These are phyloP conservation scores for Grosmannia serpens DNA, from an alignment of 2,329 filamentous ascomycete species.

Conservation along the genomic window DNA sequence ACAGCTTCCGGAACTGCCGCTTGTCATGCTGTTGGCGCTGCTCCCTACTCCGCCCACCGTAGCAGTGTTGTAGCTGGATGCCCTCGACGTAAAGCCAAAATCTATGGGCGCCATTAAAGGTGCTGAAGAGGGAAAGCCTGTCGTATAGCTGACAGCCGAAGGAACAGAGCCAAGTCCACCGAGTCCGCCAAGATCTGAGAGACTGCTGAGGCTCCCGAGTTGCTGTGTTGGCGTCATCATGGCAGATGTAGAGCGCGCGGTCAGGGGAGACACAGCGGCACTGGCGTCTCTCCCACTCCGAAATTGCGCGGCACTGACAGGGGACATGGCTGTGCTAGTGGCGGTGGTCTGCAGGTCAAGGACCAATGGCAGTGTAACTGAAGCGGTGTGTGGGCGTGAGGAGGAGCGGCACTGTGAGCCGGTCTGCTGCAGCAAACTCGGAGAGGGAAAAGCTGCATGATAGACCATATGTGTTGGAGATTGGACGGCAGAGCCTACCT, in stretches of 20 bases:
- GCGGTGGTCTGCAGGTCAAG: conserved; percentile 26
- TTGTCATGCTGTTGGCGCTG: conserved; percentile 24
- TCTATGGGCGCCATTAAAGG: conserved; percentile 43
- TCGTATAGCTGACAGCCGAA: neutral
- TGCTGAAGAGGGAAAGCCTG: conserved; percentile 23
- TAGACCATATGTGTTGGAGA: conserved; percentile 40
- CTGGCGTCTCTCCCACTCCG: neutral
- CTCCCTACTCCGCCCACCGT: too few relatives aligned
- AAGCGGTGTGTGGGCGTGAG: conserved; percentile 38
- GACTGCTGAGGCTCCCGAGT: neutral
- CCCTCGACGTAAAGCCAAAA: conserved; percentile 28
- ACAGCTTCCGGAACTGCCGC: neutral
- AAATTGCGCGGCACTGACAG: neutral
- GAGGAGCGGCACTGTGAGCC: conserved; percentile 27
- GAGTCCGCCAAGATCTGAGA: neutral
- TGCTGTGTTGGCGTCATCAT: neutral
- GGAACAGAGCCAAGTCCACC: neutral
- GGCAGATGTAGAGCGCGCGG: neutral
- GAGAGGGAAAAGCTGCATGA: conserved; percentile 26
- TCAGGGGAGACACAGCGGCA: neutral
- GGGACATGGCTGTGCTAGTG: too few relatives aligned
- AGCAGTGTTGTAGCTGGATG: neutral
- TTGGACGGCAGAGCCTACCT: conserved; percentile 32
- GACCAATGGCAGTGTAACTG: conserved; percentile 29
- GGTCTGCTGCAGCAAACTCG: conserved; percentile 26